These are phyloP conservation scores for Trichophyton schoenleinii DNA, from an alignment of 2,329 filamentous ascomycete genomes.

Conservation along the genomic window DNA sequence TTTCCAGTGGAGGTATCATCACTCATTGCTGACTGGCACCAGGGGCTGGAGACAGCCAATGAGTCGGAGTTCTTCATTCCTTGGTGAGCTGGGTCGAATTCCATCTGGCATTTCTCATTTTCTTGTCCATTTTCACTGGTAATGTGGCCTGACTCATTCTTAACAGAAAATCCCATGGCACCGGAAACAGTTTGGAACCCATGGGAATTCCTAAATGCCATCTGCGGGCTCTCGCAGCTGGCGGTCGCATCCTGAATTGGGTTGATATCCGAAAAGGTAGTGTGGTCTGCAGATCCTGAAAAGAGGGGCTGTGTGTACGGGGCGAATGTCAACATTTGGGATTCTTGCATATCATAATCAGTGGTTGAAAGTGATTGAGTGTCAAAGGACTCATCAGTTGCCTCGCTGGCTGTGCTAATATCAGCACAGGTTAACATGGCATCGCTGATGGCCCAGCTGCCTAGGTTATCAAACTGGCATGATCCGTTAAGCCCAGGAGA, in stretches of 20 bases:
- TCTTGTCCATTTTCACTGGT: conserved; percentile 23
- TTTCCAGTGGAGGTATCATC: conserved; percentile 24
- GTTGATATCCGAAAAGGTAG: conserved; percentile 29
- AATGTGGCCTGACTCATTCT: conserved; percentile 28
- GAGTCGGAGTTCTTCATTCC: conserved; percentile 25
- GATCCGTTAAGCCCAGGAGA: conserved; percentile 26
- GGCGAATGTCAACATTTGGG: conserved; percentile 32
- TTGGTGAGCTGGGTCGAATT: conserved; percentile 24
- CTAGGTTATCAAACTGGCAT: conserved; percentile 25
- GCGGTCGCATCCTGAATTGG: conserved; percentile 26
- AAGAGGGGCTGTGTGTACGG: conserved; percentile 31
- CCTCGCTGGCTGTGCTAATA: conserved; percentile 14
- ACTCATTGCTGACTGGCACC: conserved; percentile 27
- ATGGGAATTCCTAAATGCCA: conserved; percentile 26
- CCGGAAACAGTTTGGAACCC: conserved; percentile 29
- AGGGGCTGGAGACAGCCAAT: conserved; percentile 17
- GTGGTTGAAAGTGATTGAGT: conserved; percentile 24
- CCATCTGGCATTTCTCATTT: conserved; percentile 25
- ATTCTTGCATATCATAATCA: conserved; percentile 29
- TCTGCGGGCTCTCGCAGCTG: conserved; percentile 21
- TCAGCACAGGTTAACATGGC: conserved; percentile 15
- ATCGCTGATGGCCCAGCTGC: conserved; percentile 29
- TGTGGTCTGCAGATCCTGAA: conserved; percentile 24
- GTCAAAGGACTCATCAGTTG: conserved; percentile 25
- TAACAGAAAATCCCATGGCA: conserved; percentile 30